Evolutionary conservation across 2,329 filamentous ascomycete species (phyloP).

Genomic region (Colletotrichum spinosum): DNA sequence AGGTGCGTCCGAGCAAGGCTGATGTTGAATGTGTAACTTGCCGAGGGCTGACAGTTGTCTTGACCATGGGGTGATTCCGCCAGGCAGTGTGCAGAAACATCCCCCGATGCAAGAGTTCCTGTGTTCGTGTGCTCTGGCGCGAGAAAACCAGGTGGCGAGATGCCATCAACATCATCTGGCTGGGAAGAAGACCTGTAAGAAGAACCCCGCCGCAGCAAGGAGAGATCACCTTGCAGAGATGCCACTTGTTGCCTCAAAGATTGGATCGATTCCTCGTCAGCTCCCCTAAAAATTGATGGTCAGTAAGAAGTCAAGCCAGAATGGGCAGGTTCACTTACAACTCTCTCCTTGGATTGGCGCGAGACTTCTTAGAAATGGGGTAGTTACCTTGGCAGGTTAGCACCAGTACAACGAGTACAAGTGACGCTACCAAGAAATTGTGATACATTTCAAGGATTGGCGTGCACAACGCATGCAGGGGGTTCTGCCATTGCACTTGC

Average conservation of each 20-base stretch:
- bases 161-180: neutral
- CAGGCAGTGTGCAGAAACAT: neutral
- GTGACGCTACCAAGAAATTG: neutral
- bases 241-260: conserved; percentile 27
- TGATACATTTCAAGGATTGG: conserved; percentile 24
- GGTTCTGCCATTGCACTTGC: conserved; percentile 33
- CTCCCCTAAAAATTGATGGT: neutral
- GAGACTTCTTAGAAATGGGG: conserved; percentile 22
- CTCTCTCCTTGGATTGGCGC: neutral
- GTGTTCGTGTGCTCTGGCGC: neutral
- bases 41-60: conserved; percentile 19
- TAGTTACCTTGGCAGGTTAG: conserved; percentile 20
- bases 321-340: conserved; percentile 2
- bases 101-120: neutral
- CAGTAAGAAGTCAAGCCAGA: neutral
- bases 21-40: conserved; percentile 35
- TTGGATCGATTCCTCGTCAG: conserved; percentile 11
- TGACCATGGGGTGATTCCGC: neutral
- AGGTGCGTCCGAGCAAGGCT: conserved; percentile 29
- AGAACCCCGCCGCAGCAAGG: conserved; percentile 7
- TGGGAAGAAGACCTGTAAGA: neutral
- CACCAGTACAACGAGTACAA: neutral
- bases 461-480: conserved; percentile 31
- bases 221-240: conserved; percentile 12
- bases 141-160: neutral